Evolutionary conservation across 768 basidiomycete species (phyloP).

Genomic region (Thelephora aurantiotincta): DNA sequence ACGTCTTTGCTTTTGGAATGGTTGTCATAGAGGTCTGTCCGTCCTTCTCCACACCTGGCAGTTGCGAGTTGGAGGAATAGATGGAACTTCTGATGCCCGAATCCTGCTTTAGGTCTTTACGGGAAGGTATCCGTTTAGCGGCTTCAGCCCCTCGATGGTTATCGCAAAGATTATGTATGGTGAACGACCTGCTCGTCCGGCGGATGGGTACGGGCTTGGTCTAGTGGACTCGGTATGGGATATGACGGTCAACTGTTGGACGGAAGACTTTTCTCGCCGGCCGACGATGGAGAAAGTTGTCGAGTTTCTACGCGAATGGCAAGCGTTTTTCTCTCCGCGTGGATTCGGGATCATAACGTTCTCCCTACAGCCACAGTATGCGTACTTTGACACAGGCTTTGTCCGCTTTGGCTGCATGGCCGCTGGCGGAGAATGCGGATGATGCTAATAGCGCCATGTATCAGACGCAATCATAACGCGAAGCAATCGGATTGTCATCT

Average conservation of each 20-base stretch:
- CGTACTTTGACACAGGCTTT: too few species aligned
- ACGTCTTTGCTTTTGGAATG: background rate
- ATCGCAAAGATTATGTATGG: background rate
- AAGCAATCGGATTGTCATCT: too few species aligned
- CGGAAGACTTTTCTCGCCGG: background rate
- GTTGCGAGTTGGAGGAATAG: too few species aligned
- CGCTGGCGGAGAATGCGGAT: too few species aligned
- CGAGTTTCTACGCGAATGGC: background rate
- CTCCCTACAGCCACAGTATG: too few species aligned
- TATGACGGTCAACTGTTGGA: background rate
- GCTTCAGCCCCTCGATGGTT: background rate
- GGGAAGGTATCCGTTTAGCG: background rate
- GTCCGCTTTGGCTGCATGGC: too few species aligned
- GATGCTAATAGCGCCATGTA: too few species aligned
- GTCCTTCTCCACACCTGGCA: background rate
- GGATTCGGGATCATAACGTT: too few species aligned
- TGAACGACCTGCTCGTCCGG: background rate
- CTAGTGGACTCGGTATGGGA: constrained; percentile 1
- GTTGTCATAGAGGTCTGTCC: background rate
- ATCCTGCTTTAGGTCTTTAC: background rate
- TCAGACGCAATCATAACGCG: too few species aligned
- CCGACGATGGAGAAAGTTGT: background rate
- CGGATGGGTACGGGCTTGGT: background rate
- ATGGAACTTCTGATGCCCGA: background rate
- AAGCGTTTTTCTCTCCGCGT: too few species aligned